phyloP scores from a whole-genome alignment of 2,329 filamentous ascomycete species.

The Pseudogymnoascus sp. region DNA sequence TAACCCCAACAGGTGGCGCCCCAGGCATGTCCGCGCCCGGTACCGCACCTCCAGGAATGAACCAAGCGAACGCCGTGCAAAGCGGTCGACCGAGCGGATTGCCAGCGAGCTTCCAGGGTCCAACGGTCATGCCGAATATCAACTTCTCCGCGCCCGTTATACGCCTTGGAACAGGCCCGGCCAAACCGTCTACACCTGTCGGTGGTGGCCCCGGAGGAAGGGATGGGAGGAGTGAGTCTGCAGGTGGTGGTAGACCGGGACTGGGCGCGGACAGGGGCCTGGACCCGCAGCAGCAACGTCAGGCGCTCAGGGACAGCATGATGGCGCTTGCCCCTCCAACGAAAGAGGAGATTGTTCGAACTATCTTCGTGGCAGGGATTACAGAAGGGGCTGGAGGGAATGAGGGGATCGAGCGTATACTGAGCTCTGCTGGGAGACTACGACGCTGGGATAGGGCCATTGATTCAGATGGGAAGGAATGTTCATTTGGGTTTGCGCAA shows the following conservation, averaged over 20 bases:
- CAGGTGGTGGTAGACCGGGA: conserved; percentile 32
- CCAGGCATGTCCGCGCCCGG: conserved; percentile 79
- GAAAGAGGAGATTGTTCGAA: conserved; percentile 83
- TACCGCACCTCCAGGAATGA: conserved; percentile 70
- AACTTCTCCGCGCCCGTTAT: conserved; percentile 98
- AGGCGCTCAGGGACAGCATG: conserved; percentile 59
- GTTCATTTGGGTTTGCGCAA: conserved; percentile 90
- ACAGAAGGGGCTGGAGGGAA: conserved; percentile 72
- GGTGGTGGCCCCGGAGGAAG: conserved; percentile 36
- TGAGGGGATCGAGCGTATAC: conserved; percentile 68
- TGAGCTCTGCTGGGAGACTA: conserved; percentile 69
- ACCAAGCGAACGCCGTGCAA: conserved; percentile 65
- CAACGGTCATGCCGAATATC: conserved; percentile 90
- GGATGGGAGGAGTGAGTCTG: conserved; percentile 36
- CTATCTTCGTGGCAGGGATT: conserved; percentile 83
- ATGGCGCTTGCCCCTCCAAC: conserved; percentile 74
- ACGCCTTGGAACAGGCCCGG: conserved; percentile 71
- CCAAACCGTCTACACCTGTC: conserved; percentile 46
- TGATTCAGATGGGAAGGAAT: conserved; percentile 67
- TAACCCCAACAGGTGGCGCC: conserved; percentile 52
- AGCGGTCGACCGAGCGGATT: conserved; percentile 74
- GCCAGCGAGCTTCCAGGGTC: conserved; percentile 78
- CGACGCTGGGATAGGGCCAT: conserved; percentile 79
- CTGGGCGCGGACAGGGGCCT: conserved; percentile 39
- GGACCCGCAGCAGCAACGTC: conserved; percentile 63